These are phyloP conservation scores for Quambalaria eucalypti DNA, from an alignment of 1,284 basidiomycete species.

Conservation along the genomic window DNA sequence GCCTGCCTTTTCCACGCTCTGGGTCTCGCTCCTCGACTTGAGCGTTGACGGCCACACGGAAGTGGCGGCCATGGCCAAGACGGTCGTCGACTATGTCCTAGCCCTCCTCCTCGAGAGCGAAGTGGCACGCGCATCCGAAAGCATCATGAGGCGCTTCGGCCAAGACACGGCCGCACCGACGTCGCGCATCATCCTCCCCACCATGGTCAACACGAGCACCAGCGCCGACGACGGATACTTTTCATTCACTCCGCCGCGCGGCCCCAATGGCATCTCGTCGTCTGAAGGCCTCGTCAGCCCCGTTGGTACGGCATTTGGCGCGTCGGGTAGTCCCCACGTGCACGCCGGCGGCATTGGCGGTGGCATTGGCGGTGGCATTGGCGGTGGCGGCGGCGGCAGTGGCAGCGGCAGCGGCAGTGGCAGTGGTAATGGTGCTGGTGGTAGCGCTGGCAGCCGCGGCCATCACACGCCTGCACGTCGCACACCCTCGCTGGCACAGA, in stretches of 20 bases:
- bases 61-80: constrained; percentile 79
- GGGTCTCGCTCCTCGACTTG: constrained; percentile 77
- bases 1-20: constrained; percentile 85
- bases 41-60: constrained; percentile 88
- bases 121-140: constrained; percentile 58
- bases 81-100: constrained; percentile 83
- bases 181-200: constrained; percentile 34
- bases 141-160: constrained; percentile 54
- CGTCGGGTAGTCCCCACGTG: too few relatives aligned
- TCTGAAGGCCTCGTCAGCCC: constrained; percentile 1
- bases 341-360: not conserved
- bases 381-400: not conserved
- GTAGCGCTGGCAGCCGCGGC: not conserved
- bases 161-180: constrained; percentile 51
- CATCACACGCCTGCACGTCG: too few relatives aligned
- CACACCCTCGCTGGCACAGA: constrained; percentile 27
- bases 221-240: constrained; percentile 48
- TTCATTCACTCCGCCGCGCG: constrained; percentile 48
- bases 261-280: constrained; percentile 15
- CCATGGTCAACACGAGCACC: constrained; percentile 14
- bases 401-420: not conserved
- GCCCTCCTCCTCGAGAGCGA: constrained; percentile 80
- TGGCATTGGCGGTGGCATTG: not conserved
- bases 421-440: not conserved
- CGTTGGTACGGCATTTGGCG: not conserved